A percentile compares a stretch with the other conserved stretches of the same genome.
Evolutionary conservation across 768 basidiomycete species (phyloP).

Genomic region (Crassisporium funariophilum): DNA sequence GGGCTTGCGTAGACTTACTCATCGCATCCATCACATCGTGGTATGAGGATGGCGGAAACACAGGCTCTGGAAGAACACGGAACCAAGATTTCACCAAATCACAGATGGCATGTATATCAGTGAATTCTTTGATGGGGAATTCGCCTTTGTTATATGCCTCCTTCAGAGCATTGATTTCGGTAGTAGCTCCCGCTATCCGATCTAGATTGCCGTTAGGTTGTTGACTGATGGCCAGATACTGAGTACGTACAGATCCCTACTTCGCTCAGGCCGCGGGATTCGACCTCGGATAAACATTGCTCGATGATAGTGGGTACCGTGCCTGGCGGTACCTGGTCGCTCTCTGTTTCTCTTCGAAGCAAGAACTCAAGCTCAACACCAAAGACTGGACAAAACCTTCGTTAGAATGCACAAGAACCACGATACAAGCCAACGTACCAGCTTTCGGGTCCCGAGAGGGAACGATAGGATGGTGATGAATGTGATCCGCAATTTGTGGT

Average conservation of each 20-base stretch:
- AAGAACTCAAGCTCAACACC: conserved; percentile 76
- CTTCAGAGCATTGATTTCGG: conserved; percentile 67
- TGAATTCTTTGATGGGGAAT: conserved; percentile 55
- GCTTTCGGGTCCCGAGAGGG: conserved; percentile 74
- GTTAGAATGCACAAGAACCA: conserved; percentile 1
- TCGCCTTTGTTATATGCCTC: conserved; percentile 78
- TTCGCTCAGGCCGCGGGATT: conserved; percentile 74
- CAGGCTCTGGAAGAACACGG: conserved; percentile 76
- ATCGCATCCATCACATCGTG: conserved; percentile 69
- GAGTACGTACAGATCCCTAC: conserved; percentile 75
- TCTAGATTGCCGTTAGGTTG: conserved; percentile 42
- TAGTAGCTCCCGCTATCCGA: conserved; percentile 78
- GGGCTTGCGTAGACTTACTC: conserved; percentile 45
- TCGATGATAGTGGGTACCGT: conserved; percentile 68
- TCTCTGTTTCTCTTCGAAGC: conserved; percentile 62
- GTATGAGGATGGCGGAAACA: conserved; percentile 74
- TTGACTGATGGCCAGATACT: not conserved
- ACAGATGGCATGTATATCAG: conserved; percentile 82
- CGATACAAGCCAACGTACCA: conserved; percentile 45
- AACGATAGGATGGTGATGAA: conserved; percentile 59
- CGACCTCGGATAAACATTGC: conserved; percentile 69
- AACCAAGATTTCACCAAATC: conserved; percentile 88
- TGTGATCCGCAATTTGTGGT: conserved; percentile 72
- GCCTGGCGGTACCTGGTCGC: conserved; percentile 51
- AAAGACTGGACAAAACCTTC: conserved; percentile 50